A percentile compares a stretch with the other conserved stretches of the same genome.
Evolutionary conservation across 2,329 filamentous ascomycete species (phyloP).

Genomic region (Colletotrichum theobromicola): DNA sequence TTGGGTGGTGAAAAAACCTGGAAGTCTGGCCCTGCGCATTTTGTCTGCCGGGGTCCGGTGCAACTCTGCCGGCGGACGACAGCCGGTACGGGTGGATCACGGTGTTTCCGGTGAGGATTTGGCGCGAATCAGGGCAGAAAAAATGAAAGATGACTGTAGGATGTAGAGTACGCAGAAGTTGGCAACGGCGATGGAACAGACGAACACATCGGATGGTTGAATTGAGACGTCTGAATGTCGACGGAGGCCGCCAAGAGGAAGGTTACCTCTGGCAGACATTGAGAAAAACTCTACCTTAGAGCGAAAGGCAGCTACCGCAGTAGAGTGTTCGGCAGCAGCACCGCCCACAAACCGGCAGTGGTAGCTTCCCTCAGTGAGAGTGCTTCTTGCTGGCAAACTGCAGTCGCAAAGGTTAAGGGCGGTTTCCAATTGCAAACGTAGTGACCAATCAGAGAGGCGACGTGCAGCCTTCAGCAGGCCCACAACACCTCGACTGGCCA

Average conservation of each 20-base stretch:
- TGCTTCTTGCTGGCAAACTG: neutral
- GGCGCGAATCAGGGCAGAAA: conserved; percentile 12
- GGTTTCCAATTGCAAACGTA: conserved; percentile 6
- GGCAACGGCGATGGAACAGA: neutral
- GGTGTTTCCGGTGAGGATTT: conserved; percentile 3
- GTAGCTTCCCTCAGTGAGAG: neutral
- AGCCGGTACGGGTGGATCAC: neutral
- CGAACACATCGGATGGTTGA: neutral
- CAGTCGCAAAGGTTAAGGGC: neutral
- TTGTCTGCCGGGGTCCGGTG: conserved; percentile 7
- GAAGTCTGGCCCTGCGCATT: neutral
- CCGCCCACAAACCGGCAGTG: neutral
- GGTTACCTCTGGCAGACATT: neutral
- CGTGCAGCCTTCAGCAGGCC: neutral
- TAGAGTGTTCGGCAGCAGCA: neutral
- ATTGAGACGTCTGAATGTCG: neutral
- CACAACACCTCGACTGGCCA: conserved; percentile 9
- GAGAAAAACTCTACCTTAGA: neutral
- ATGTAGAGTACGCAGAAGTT: neutral
- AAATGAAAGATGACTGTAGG: neutral
- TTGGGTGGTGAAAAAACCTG: conserved; percentile 8
- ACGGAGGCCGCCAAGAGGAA: conserved; percentile 5
- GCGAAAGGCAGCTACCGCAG: conserved; percentile 9
- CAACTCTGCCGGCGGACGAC: conserved; percentile 10
- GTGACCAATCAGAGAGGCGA: neutral